phyloP scores from a whole-genome alignment of 768 basidiomycete species.

The Antrodiella citrinella region DNA sequence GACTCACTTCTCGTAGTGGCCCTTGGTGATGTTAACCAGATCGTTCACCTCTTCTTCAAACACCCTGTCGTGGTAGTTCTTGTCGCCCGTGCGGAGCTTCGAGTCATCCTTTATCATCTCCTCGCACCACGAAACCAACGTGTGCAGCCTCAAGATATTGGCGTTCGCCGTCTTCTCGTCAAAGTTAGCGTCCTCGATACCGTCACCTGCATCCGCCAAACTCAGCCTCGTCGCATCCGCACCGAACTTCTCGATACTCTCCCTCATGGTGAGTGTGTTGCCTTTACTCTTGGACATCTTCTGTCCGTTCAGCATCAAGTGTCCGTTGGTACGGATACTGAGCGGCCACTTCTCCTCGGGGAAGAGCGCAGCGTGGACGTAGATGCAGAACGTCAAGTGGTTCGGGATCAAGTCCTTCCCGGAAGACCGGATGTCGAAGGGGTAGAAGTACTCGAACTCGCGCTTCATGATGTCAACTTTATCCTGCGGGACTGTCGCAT shows the following conservation, averaged over 20 bases:
- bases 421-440: conserved; percentile 95
- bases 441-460: conserved; percentile 96
- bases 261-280: conserved; percentile 85
- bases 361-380: conserved; percentile 95
- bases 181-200: conserved; percentile 97
- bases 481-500: conserved; percentile 58
- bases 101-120: conserved; percentile 72
- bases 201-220: conserved; percentile 95
- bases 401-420: conserved; percentile 97
- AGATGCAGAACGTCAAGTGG: conserved; percentile 88
- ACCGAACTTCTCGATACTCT: conserved; percentile 90
- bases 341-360: conserved; percentile 82
- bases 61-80: conserved; percentile 78
- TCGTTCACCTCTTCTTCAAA: conserved; percentile 91
- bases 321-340: conserved; percentile 92
- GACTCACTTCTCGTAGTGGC: conserved; percentile 73
- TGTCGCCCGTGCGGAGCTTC: conserved; percentile 65
- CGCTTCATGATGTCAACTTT: conserved; percentile 81
- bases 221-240: conserved; percentile 90
- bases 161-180: conserved; percentile 98
- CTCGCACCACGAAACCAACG: conserved; percentile 89
- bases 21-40: conserved; percentile 74
- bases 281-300: conserved; percentile 99
- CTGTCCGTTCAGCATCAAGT: conserved; percentile 94
- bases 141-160: conserved; percentile 88